A percentile compares a stretch with the other conserved stretches of the same genome.
Evolutionary conservation across 1,284 basidiomycete species (phyloP).

Genomic region (Caloboletus firmus): DNA sequence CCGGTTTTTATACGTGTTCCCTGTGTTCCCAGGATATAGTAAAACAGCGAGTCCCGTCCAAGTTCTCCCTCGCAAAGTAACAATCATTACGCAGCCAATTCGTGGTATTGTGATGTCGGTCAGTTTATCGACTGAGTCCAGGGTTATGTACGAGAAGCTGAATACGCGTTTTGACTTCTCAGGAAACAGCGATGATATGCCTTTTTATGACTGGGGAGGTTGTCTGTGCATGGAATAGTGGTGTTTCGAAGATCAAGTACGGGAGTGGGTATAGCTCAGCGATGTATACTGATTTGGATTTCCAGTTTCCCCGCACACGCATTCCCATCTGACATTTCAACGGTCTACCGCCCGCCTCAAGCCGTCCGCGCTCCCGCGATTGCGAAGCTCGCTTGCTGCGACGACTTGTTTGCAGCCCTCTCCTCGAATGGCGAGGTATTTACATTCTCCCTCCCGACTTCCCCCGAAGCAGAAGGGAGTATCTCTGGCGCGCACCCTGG

Average conservation of each 20-base stretch:
- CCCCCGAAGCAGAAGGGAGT: constrained; percentile 32
- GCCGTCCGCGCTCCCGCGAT: constrained; percentile 71
- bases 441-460: constrained; percentile 63
- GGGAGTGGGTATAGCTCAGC: constrained; percentile 20
- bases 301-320: constrained; percentile 65
- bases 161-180: constrained; percentile 4
- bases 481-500: constrained; percentile 28
- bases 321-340: constrained; percentile 70
- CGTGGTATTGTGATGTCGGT: constrained; percentile 72
- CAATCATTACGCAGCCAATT: constrained; percentile 72
- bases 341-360: constrained; percentile 77
- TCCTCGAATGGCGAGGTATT: constrained; percentile 91
- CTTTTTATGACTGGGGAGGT: constrained; percentile 77
- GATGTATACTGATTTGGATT: constrained; percentile 14
- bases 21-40: constrained; percentile 59
- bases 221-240: constrained; percentile 79
- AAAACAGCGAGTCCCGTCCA: constrained; percentile 78
- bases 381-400: constrained; percentile 78
- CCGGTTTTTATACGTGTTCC: background rate
- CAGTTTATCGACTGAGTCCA: constrained; percentile 30
- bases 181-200: constrained; percentile 85
- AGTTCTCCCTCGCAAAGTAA: constrained; percentile 78
- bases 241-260: constrained; percentile 73
- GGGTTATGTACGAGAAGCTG: constrained; percentile 3
- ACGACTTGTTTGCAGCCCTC: constrained; percentile 83